Evolutionary conservation across 1,284 basidiomycete genomes (phyloP).

Genomic region (Melampsora americana): DNA sequence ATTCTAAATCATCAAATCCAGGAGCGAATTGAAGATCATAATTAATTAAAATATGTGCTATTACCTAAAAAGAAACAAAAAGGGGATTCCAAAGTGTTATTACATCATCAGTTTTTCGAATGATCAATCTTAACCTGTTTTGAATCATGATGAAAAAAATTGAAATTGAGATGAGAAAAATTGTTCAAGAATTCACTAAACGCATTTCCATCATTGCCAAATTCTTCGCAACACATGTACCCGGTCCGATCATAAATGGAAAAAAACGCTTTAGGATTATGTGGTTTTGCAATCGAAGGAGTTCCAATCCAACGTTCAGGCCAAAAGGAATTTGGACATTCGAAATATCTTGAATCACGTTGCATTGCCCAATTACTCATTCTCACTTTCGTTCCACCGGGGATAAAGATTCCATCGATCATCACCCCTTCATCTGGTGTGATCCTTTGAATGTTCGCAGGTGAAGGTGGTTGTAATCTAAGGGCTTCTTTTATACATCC

Average conservation of each 20-base stretch:
- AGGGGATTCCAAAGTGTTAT: too few relatives aligned
- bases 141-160: too few relatives aligned
- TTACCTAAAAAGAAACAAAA: too few relatives aligned
- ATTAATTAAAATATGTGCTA: conserved; percentile 24
- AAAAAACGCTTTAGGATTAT: conserved; percentile 33
- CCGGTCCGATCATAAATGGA: conserved; percentile 46
- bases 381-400: conserved; percentile 50
- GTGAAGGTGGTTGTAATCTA: conserved; percentile 52
- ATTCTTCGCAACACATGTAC: conserved; percentile 49
- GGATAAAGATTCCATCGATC: conserved; percentile 49
- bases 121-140: too few relatives aligned
- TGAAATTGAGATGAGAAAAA: too few relatives aligned
- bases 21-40: conserved; percentile 26
- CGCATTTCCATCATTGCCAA: conserved; percentile 39
- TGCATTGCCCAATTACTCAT: conserved; percentile 51
- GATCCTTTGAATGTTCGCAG: conserved; percentile 51
- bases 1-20: conserved; percentile 33
- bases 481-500: conserved; percentile 53
- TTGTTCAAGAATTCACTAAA: background rate
- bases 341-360: conserved; percentile 48
- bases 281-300: background rate
- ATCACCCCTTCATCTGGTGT: conserved; percentile 50
- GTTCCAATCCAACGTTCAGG: conserved; percentile 51
- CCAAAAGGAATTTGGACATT: conserved; percentile 47
- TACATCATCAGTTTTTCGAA: too few relatives aligned